Evolutionary conservation across 192 early-diverging fungal genomes (phyloP).

Genomic region (Rhizophagus prolifer): DNA sequence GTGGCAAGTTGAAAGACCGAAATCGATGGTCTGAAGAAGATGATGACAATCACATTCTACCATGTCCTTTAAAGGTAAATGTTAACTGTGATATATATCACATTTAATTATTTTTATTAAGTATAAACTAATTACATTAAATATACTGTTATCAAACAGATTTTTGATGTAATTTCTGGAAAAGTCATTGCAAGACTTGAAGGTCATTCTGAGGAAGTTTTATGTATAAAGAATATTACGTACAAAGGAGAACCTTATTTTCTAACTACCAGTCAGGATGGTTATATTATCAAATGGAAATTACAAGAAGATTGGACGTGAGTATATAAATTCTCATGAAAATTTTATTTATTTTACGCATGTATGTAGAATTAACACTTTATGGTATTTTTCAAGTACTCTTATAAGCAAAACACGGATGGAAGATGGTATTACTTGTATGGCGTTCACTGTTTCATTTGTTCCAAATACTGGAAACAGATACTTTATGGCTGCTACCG

Average conservation of each 20-base stretch:
- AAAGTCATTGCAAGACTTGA: conserved; percentile 76
- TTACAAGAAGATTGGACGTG: conserved; percentile 81
- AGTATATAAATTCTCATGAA: conserved; percentile 11
- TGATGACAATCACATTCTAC: conserved; percentile 92
- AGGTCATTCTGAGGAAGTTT: conserved; percentile 87
- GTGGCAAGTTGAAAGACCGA: conserved; percentile 90
- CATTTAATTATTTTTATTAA: neutral
- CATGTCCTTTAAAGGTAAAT: conserved; percentile 82
- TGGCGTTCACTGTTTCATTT: conserved; percentile 96
- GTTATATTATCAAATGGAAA: conserved; percentile 89
- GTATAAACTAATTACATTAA: neutral
- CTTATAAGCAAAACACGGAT: conserved; percentile 66
- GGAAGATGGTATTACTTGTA: conserved; percentile 84
- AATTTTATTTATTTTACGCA: neutral
- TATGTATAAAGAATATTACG: conserved; percentile 74
- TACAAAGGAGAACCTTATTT: conserved; percentile 83
- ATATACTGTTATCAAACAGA: conserved; percentile 28
- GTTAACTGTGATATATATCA: neutral
- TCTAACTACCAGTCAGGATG: conserved; percentile 91
- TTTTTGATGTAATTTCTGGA: conserved; percentile 83
- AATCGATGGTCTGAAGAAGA: conserved; percentile 85
- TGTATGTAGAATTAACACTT: neutral
- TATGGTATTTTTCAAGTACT: conserved; percentile 35
- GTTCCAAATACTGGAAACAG: conserved; percentile 91
- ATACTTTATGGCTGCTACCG: conserved; percentile 89